Percentiles rank a stretch among this genome's conserved stretches.
Evolutionary conservation across 768 basidiomycete genomes (phyloP).

Genomic region (Podaxis sp.): DNA sequence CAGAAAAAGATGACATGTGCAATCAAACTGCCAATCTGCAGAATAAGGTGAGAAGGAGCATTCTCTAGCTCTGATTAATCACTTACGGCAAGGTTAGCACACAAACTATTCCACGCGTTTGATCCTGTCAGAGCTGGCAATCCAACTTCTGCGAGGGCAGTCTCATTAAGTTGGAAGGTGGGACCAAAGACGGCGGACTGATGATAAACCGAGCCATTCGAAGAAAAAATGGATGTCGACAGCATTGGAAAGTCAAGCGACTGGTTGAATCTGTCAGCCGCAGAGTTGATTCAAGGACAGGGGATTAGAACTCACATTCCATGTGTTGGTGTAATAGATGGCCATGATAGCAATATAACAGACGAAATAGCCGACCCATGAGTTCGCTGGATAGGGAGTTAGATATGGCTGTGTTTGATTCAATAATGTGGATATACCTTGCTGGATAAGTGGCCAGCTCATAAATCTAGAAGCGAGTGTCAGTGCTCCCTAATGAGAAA

Average conservation of each 20-base stretch:
- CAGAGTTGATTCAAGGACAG: background rate
- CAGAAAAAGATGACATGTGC: conserved; percentile 58
- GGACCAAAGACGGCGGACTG: conserved; percentile 53
- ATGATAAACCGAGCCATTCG: conserved; percentile 53
- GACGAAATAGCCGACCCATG: conserved; percentile 51
- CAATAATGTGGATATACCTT: conserved; percentile 34
- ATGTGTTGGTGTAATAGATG: conserved; percentile 63
- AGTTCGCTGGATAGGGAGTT: conserved; percentile 39
- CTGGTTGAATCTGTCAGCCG: conserved; percentile 24
- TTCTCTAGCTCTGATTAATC: background rate
- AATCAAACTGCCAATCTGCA: conserved; percentile 57
- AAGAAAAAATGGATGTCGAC: conserved; percentile 54
- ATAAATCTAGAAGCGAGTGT: conserved; percentile 34
- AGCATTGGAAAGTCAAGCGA: conserved; percentile 57
- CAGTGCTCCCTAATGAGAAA: background rate
- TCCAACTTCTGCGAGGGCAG: conserved; percentile 49
- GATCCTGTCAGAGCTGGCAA: conserved; percentile 50
- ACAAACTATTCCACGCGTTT: conserved; percentile 50
- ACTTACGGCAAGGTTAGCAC: conserved; percentile 44
- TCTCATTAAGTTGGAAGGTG: conserved; percentile 50
- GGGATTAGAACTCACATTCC: conserved; percentile 41
- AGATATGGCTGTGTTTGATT: background rate
- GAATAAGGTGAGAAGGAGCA: background rate
- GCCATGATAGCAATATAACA: conserved; percentile 53
- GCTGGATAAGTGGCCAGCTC: conserved; percentile 54